Percentiles rank a stretch among this genome's conserved stretches.
These are phyloP conservation scores for Cordyceps pruinosa DNA, from an alignment of 2,329 filamentous ascomycete species.

Conservation along the genomic window DNA sequence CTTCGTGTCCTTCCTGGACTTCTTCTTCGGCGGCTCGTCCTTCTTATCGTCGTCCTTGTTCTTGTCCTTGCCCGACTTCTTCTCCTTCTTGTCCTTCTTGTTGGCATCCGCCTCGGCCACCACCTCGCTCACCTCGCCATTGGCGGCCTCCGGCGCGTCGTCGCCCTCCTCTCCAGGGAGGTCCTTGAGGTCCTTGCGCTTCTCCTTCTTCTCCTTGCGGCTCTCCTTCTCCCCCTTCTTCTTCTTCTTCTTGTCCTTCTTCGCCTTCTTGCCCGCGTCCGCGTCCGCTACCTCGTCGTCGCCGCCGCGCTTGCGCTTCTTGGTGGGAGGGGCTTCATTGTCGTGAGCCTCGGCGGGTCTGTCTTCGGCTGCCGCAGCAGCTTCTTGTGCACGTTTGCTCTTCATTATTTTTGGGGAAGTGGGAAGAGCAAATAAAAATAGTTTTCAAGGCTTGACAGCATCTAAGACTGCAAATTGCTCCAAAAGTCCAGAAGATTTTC, in stretches of 20 bases:
- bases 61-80: conserved; percentile 16
- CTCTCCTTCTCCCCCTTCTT: conserved; percentile 27
- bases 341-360: conserved; percentile 18
- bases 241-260: conserved; percentile 32
- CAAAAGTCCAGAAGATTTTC: conserved; percentile 9
- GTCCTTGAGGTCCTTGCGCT: conserved; percentile 31
- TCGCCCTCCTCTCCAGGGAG: conserved; percentile 29
- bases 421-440: background rate
- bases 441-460: background rate
- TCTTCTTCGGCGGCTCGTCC: conserved; percentile 26
- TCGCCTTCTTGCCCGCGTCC: conserved; percentile 21
- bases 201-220: conserved; percentile 35
- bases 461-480: background rate
- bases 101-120: conserved; percentile 22
- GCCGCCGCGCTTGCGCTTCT: conserved; percentile 32
- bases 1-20: conserved; percentile 16
- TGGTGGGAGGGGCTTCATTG: conserved; percentile 21
- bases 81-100: conserved; percentile 18
- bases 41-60: conserved; percentile 22
- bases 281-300: conserved; percentile 21
- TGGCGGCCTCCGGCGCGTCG: conserved; percentile 17
- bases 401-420: conserved; percentile 26
- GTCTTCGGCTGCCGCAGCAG: conserved; percentile 21
- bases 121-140: conserved; percentile 18
- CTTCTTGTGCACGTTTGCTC: conserved; percentile 34